Conservation (phyloP, 202 grass and related monocot species). For the Eragrostis tef region DNA sequence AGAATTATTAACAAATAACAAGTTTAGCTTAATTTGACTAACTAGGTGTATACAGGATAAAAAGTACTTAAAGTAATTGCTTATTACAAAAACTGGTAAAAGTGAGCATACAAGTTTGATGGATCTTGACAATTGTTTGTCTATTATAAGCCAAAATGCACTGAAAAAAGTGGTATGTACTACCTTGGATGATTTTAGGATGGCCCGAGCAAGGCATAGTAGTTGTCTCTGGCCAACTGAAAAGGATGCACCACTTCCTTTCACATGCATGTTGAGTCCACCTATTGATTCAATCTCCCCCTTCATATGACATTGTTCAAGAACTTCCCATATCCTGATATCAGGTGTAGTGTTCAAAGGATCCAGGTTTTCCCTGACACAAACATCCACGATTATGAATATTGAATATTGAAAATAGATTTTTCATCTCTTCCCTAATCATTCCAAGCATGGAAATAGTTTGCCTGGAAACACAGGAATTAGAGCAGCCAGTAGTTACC, state of each 20-base stretch:
- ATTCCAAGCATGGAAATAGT: conserved; percentile 11
- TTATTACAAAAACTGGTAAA: conserved; percentile 10
- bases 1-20: conserved; percentile 15
- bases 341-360: conserved; percentile 68
- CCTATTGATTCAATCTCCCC: conserved; percentile 67
- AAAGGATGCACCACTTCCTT: conserved; percentile 74
- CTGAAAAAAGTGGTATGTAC: conserved; percentile 37
- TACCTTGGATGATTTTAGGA: conserved; percentile 94
- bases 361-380: conserved; percentile 87
- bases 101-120: not conserved
- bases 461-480: conserved; percentile 37
- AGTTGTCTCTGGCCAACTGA: conserved; percentile 93
- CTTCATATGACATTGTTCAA: conserved; percentile 96
- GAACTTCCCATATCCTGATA: conserved; percentile 82
- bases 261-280: conserved; percentile 76
- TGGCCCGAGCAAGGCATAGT: conserved; percentile 79
- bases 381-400: conserved; percentile 11
- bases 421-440: conserved; percentile 15
- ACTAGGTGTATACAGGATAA: not conserved
- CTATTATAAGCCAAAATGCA: not conserved
- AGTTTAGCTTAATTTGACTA: conserved; percentile 21
- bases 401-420: conserved; percentile 1
- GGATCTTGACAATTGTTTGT: not conserved
- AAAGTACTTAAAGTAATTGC: not conserved
- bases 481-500: conserved; percentile 50